These are phyloP conservation scores for Brettanomyces nanus DNA, from an alignment of 805 yeast genomes.

Conservation along the genomic window DNA sequence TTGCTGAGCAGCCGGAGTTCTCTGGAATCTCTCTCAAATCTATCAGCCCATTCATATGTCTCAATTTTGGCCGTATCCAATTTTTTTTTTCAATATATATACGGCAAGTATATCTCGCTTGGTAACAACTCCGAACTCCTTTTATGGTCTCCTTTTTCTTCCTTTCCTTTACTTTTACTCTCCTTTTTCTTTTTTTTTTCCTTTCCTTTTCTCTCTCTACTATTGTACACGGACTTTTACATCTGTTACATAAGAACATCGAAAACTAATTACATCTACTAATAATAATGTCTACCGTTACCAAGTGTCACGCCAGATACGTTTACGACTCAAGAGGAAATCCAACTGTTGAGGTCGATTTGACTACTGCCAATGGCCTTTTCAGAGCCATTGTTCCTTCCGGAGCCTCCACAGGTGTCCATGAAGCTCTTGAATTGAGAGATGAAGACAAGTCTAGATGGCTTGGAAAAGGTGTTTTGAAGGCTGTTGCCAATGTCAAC, in stretches of 20 bases:
- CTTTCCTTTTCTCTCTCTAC: neutral
- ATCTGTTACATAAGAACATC: too few relatives aligned
- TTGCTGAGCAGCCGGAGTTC: slow-evolving; percentile 16
- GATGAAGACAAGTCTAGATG: slow-evolving; percentile 96
- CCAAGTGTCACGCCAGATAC: slow-evolving; percentile 88
- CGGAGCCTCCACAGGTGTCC: slow-evolving; percentile 99
- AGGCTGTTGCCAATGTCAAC: slow-evolving; percentile 96
- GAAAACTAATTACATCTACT: slow-evolving; percentile 3
- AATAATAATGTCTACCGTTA: slow-evolving; percentile 44
- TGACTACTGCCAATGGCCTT: slow-evolving; percentile 84
- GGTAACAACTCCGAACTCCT: too few relatives aligned
- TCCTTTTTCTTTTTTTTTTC: neutral
- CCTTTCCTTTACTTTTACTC: too few relatives aligned
- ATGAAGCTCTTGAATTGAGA: slow-evolving; percentile 97
- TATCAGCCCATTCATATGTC: too few relatives aligned
- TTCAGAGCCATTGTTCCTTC: slow-evolving; percentile 99
- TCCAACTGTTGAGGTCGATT: slow-evolving; percentile 99
- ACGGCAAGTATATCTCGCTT: too few relatives aligned
- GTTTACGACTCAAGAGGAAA: slow-evolving; percentile 99
- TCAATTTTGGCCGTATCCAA: too few relatives aligned
- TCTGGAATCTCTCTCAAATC: neutral
- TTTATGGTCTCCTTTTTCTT: neutral
- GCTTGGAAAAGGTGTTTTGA: slow-evolving; percentile 97
- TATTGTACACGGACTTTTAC: too few relatives aligned
- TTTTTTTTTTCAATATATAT: too few relatives aligned